Conservation (phyloP, 495 filamentous ascomycete genomes). For the Pyronema domesticum region DNA sequence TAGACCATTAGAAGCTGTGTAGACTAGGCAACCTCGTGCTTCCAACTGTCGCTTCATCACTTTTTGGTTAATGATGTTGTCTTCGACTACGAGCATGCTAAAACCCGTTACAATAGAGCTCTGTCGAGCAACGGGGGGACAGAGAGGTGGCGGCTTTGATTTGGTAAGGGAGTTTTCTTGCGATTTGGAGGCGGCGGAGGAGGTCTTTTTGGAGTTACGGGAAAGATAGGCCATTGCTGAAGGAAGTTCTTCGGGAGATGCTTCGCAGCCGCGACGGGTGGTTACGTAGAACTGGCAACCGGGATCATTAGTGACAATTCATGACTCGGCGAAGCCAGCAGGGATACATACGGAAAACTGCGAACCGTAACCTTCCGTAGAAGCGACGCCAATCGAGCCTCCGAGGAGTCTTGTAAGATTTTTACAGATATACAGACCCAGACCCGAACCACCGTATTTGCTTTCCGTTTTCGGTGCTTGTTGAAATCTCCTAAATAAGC, state of each 20-base stretch:
- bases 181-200: too few relatives aligned
- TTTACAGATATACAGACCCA: constrained; percentile 67
- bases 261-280: not conserved
- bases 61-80: constrained; percentile 60
- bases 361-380: constrained; percentile 51
- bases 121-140: not conserved
- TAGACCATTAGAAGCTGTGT: constrained; percentile 54
- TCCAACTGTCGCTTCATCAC: constrained; percentile 47
- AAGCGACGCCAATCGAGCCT: constrained; percentile 65
- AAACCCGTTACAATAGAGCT: not conserved
- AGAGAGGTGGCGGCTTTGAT: too few relatives aligned
- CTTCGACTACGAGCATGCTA: constrained; percentile 59
- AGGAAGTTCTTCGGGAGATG: not conserved
- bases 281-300: too few relatives aligned
- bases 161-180: too few relatives aligned
- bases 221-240: not conserved
- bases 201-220: not conserved
- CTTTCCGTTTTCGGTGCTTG: constrained; percentile 67
- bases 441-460: constrained; percentile 59
- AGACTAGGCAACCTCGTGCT: constrained; percentile 44
- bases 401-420: constrained; percentile 65
- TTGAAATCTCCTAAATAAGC: constrained; percentile 65
- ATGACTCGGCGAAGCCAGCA: too few relatives aligned
- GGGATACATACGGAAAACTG: constrained; percentile 40
- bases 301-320: too few relatives aligned